Percentiles rank a stretch among this genome's conserved stretches.
These are phyloP conservation scores for Oleoguttula mirabilis DNA, from an alignment of 495 filamentous ascomycete genomes.

Conservation along the genomic window DNA sequence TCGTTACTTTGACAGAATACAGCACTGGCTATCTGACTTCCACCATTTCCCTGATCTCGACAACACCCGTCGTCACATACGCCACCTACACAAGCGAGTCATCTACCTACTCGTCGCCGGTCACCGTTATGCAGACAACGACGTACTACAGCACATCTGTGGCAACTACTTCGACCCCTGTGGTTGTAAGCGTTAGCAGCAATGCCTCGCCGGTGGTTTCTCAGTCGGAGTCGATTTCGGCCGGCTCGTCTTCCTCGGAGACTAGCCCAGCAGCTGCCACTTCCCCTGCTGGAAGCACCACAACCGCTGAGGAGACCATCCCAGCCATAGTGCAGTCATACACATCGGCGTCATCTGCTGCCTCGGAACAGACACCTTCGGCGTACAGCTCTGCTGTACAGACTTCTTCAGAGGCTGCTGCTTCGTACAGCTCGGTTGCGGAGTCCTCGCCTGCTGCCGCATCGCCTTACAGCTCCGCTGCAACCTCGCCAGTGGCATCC, in stretches of 20 bases:
- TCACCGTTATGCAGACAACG: slow-evolving; percentile 1
- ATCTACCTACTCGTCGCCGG: slow-evolving; percentile 1
- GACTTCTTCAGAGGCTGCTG: background rate
- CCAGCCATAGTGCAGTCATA: background rate
- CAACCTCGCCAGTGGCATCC: background rate
- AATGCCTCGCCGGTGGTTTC: background rate
- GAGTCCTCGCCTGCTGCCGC: no score
- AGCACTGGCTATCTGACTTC: background rate
- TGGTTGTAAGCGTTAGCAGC: background rate
- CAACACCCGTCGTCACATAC: background rate
- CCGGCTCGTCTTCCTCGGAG: no score
- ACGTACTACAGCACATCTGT: background rate
- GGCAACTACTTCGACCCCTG: background rate
- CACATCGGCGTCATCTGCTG: background rate
- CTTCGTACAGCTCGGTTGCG: background rate
- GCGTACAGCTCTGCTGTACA: background rate
- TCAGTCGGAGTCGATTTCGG: no score
- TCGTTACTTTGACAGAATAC: no score
- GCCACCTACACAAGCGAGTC: slow-evolving; percentile 1
- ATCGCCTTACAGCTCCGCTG: no score
- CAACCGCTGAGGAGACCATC: background rate
- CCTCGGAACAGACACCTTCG: background rate
- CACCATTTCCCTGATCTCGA: slow-evolving; percentile 1
- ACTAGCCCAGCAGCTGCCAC: background rate
- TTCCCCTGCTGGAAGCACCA: background rate